Conservation (phyloP, 495 filamentous ascomycete genomes). For the Penicillium fimorum region DNA sequence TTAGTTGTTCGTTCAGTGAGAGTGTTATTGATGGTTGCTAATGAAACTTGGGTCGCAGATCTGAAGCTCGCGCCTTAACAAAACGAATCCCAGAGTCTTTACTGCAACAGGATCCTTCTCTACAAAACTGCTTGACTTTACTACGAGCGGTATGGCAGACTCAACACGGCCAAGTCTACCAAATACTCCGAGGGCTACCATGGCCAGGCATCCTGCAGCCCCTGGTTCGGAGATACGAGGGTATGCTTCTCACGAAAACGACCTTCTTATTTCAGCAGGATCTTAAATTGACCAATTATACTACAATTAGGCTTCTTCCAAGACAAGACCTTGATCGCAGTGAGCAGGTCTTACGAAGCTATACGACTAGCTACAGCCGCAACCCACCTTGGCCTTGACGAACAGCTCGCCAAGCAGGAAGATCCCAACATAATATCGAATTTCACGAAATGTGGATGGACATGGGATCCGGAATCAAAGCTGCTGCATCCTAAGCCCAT, state of each 20-base stretch:
- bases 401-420: constrained; percentile 28
- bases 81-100: constrained; percentile 46
- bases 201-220: constrained; percentile 44
- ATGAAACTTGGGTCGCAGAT: constrained; percentile 26
- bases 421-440: constrained; percentile 37
- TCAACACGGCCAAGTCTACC: constrained; percentile 44
- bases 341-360: constrained; percentile 50
- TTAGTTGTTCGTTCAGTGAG: constrained; percentile 21
- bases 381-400: constrained; percentile 46
- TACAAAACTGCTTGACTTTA: constrained; percentile 47
- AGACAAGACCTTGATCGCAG: constrained; percentile 45
- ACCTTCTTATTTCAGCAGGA: neutral
- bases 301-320: constrained; percentile 39
- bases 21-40: constrained; percentile 2
- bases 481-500: constrained; percentile 43
- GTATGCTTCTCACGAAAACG: constrained; percentile 24
- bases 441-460: constrained; percentile 47
- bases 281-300: constrained; percentile 6
- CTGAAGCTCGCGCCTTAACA: constrained; percentile 52
- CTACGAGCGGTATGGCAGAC: constrained; percentile 52
- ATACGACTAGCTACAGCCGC: constrained; percentile 48
- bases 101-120: constrained; percentile 36
- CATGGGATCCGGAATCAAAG: constrained; percentile 39
- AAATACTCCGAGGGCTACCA: constrained; percentile 37
- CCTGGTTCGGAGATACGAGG: constrained; percentile 43